Percentiles rank a stretch among this genome's conserved stretches.
phyloP scores from a whole-genome alignment of 495 filamentous ascomycete genomes.

The Aspergillus cristatus region DNA sequence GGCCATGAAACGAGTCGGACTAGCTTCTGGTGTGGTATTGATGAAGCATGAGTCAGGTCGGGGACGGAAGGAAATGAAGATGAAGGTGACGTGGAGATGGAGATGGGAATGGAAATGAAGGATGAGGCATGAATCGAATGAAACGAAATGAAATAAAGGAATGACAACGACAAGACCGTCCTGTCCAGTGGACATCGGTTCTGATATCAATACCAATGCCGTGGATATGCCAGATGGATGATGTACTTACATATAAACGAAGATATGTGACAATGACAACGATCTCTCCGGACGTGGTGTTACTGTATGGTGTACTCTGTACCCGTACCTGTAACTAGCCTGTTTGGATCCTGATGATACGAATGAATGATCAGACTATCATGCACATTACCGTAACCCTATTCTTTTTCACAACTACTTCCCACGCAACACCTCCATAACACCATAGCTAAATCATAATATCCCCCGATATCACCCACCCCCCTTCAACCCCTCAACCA shows the following conservation, averaged over 20 bases:
- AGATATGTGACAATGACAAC: too few species aligned
- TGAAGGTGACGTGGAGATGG: conserved; percentile 1
- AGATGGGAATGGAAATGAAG: neutral
- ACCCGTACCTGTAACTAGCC: too few species aligned
- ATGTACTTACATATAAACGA: too few species aligned
- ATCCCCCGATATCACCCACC: neutral
- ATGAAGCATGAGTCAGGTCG: too few species aligned
- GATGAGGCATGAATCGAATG: neutral
- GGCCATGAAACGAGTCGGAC: conserved; percentile 12
- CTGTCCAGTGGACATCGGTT: neutral
- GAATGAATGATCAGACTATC: neutral
- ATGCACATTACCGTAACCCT: neutral
- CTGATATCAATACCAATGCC: neutral
- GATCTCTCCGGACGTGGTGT: too few species aligned
- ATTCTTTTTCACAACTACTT: neutral
- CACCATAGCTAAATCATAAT: neutral
- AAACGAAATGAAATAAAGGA: neutral
- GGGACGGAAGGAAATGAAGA: neutral
- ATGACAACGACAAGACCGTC: neutral
- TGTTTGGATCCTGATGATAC: too few species aligned
- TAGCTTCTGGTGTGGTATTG: conserved; percentile 9
- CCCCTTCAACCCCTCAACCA: neutral
- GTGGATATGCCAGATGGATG: too few species aligned
- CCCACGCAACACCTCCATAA: neutral
- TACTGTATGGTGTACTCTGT: too few species aligned